These are phyloP conservation scores for Trichosanthes truncata DNA, from an alignment of 306 rosid genomes.

Conservation along the genomic window DNA sequence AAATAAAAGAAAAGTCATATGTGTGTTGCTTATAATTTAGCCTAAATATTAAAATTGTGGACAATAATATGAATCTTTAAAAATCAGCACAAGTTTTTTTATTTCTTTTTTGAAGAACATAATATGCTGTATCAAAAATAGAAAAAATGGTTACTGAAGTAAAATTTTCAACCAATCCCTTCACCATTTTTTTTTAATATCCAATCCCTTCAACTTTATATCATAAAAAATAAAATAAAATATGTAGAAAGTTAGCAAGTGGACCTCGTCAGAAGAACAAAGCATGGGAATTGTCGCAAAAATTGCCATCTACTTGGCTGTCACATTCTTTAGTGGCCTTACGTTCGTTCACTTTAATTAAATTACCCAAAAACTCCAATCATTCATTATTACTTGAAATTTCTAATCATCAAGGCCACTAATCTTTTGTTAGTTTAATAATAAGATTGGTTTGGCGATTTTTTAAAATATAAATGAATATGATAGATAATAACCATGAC, in stretches of 20 bases:
- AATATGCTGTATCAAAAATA: neutral
- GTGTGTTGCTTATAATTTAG: no score
- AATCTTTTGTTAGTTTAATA: neutral
- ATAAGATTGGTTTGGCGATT: neutral
- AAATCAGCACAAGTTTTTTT: neutral
- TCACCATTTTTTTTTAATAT: neutral
- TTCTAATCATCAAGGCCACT: neutral
- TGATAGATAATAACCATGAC: neutral
- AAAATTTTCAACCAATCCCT: neutral
- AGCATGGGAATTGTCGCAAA: neutral
- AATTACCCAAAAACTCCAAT: neutral
- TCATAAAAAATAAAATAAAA: neutral
- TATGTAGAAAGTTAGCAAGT: neutral
- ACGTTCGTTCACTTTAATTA: neutral
- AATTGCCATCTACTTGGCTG: neutral
- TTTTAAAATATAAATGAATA: neutral
- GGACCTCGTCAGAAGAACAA: constrained; percentile 7
- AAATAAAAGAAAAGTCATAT: no score
- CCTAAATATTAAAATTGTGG: neutral
- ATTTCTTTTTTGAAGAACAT: neutral
- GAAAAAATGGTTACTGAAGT: neutral
- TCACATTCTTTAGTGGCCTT: neutral
- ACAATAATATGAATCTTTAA: neutral
- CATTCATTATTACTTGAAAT: neutral
- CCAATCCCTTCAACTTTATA: neutral